A percentile compares a stretch with the other conserved stretches of the same genome.
Conservation (phyloP, 1,139 yeast genomes). For the Hansenula lynferdii region DNA sequence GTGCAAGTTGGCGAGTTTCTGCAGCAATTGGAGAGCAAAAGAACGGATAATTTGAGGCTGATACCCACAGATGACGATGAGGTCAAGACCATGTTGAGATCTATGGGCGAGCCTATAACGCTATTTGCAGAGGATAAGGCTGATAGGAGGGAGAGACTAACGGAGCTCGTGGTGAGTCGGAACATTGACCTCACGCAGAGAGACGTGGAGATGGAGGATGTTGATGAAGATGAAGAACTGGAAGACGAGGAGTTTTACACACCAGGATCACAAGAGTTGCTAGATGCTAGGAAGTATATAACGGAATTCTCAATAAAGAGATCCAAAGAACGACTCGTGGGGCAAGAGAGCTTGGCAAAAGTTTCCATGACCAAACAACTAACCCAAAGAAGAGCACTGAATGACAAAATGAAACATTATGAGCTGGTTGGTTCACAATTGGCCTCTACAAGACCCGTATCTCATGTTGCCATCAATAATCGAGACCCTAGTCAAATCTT, state of each 20-base stretch:
- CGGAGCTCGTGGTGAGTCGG: slow-evolving; percentile 29
- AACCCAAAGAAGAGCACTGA: slow-evolving; percentile 42
- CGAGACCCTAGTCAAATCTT: slow-evolving; percentile 36
- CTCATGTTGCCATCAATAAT: slow-evolving; percentile 48
- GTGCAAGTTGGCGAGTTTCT: slow-evolving; percentile 23
- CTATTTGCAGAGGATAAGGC: slow-evolving; percentile 56
- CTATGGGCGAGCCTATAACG: slow-evolving; percentile 55
- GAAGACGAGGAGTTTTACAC: slow-evolving; percentile 82
- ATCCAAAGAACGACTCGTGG: slow-evolving; percentile 39
- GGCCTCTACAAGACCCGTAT: slow-evolving; percentile 63
- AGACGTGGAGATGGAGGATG: slow-evolving; percentile 25
- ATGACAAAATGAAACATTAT: slow-evolving; percentile 31
- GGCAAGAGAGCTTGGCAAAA: slow-evolving; percentile 22
- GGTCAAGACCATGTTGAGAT: slow-evolving; percentile 44
- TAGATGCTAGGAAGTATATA: slow-evolving; percentile 47
- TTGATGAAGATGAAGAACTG: slow-evolving; percentile 32
- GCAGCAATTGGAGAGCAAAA: slow-evolving; percentile 22
- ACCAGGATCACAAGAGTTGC: slow-evolving; percentile 61
- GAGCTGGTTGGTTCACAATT: slow-evolving; percentile 67
- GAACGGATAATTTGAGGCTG: slow-evolving; percentile 22
- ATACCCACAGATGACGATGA: slow-evolving; percentile 65
- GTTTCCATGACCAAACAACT: slow-evolving; percentile 28
- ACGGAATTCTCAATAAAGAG: slow-evolving; percentile 44
- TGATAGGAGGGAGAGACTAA: slow-evolving; percentile 57
- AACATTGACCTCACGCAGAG: slow-evolving; percentile 24